phyloP scores from a whole-genome alignment of 2,329 filamentous ascomycete species.

The Aureobasidium pullulans region DNA sequence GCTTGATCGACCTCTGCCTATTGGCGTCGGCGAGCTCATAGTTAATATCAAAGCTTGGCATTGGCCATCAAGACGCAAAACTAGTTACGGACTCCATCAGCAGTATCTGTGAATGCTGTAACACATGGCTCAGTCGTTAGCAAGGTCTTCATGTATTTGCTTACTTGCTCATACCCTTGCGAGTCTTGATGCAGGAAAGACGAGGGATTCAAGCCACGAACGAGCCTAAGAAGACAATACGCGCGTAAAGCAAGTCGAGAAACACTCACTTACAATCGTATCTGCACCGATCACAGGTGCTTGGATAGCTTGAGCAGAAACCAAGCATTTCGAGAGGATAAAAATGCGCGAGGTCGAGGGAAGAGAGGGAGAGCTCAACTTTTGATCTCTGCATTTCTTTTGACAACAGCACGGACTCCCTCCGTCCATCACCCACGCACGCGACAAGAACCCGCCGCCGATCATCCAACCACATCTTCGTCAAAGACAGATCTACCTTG shows the following conservation, averaged over 20 bases:
- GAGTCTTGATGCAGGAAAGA: neutral
- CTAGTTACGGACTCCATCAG: neutral
- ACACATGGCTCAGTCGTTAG: neutral
- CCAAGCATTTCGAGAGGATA: too few relatives aligned
- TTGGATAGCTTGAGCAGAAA: neutral
- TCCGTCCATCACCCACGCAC: neutral
- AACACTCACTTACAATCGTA: neutral
- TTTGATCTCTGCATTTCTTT: conserved; percentile 2
- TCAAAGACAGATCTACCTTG: neutral
- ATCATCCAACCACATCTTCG: neutral
- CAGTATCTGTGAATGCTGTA: neutral
- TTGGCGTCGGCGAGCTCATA: neutral
- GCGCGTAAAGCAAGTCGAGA: neutral
- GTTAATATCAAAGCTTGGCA: neutral
- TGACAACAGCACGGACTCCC: neutral
- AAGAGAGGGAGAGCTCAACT: neutral
- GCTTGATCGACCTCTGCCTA: conserved; percentile 15
- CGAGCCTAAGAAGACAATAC: neutral
- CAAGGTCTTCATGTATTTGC: neutral
- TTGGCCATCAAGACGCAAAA: neutral
- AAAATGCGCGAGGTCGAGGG: neutral
- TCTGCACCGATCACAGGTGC: neutral
- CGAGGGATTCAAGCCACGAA: too few relatives aligned
- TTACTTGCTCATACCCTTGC: neutral
- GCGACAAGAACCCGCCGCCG: neutral